Evolutionary conservation across 2,329 filamentous ascomycete species (phyloP).

Genomic region (Penicillium occitanis): DNA sequence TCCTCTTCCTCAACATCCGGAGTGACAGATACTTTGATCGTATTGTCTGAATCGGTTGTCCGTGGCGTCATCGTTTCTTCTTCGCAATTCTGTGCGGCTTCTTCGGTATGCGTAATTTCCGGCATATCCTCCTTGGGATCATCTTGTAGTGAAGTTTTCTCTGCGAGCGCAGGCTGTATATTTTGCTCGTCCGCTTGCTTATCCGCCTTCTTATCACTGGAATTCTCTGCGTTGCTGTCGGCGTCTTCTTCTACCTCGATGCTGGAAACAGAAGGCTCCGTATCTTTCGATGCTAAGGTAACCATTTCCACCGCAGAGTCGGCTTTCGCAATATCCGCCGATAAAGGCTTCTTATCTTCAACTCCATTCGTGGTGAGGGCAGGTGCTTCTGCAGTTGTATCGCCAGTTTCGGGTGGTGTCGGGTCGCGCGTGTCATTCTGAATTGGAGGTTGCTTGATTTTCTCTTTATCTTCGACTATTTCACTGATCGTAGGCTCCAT

Average conservation of each 20-base stretch:
- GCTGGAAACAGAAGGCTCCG: not conserved
- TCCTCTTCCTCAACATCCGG: not conserved
- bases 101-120: not conserved
- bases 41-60: conserved; percentile 10
- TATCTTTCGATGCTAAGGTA: conserved; percentile 19
- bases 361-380: not conserved
- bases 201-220: not conserved
- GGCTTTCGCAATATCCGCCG: conserved; percentile 25
- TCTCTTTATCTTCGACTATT: conserved; percentile 28
- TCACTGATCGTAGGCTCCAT: not conserved
- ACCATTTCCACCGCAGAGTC: conserved; percentile 29
- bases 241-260: not conserved
- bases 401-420: not conserved
- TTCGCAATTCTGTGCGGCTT: not conserved
- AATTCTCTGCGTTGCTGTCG: not conserved
- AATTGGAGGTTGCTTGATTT: conserved; percentile 29
- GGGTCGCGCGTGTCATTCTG: conserved; percentile 2
- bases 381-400: not conserved
- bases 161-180: not conserved
- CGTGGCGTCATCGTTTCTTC: conserved; percentile 8
- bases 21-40: not conserved
- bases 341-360: conserved; percentile 22
- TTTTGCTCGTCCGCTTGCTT: not conserved
- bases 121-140: not conserved
- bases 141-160: not conserved